phyloP scores from a whole-genome alignment of 164 flowering plant species.

The Santalum album region DNA sequence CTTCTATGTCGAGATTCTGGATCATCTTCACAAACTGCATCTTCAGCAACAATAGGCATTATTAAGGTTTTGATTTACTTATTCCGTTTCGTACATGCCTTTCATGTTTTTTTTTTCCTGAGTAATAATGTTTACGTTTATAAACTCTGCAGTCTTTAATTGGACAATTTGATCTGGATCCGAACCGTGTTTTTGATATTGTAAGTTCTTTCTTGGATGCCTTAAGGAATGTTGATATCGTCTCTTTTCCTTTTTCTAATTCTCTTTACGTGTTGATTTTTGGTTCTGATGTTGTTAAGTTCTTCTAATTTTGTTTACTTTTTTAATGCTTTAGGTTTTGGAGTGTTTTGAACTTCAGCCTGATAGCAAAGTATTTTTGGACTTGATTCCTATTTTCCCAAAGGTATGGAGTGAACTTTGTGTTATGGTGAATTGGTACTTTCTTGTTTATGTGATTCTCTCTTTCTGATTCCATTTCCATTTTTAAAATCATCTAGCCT shows the following conservation, averaged over 20 bases:
- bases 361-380: slow-evolving; percentile 55
- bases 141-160: slow-evolving; percentile 71
- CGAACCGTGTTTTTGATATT: slow-evolving; percentile 97
- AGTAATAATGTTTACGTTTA: not conserved
- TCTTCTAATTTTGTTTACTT: not conserved
- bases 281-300: too few relatives aligned
- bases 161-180: slow-evolving; percentile 98
- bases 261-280: not conserved
- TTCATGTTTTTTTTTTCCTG: not conserved
- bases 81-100: too few relatives aligned
- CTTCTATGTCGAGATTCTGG: slow-evolving; percentile 74
- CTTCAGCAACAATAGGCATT: slow-evolving; percentile 68
- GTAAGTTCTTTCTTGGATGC: slow-evolving; percentile 43
- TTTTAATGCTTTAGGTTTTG: slow-evolving; percentile 52
- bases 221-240: not conserved
- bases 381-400: slow-evolving; percentile 89
- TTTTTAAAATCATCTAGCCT: slow-evolving; percentile 46
- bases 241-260: not conserved
- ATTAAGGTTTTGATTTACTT: slow-evolving; percentile 63
- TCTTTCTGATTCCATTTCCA: not conserved
- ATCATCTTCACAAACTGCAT: slow-evolving; percentile 35
- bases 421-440: not conserved
- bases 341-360: slow-evolving; percentile 96
- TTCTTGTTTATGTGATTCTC: not conserved
- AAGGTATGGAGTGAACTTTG: slow-evolving; percentile 42